These are phyloP conservation scores for Penicillium steckii DNA, from an alignment of 495 filamentous ascomycete genomes.

Conservation along the genomic window DNA sequence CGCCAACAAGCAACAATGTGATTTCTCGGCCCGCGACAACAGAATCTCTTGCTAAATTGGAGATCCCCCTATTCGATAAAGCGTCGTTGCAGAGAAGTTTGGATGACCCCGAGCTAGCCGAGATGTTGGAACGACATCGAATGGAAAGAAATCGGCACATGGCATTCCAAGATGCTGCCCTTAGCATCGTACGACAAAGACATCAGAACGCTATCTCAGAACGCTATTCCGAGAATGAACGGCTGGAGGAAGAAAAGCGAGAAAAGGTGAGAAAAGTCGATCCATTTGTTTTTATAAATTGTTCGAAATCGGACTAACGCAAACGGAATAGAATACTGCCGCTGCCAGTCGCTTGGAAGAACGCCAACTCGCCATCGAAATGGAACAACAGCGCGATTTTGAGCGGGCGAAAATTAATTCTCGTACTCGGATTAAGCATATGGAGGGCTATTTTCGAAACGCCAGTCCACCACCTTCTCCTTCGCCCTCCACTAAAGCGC, in stretches of 20 bases:
- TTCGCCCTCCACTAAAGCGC: neutral
- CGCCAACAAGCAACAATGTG: constrained; percentile 3
- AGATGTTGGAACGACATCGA: constrained; percentile 52
- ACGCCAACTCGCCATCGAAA: constrained; percentile 70
- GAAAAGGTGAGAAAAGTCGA: constrained; percentile 45
- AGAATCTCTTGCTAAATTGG: constrained; percentile 27
- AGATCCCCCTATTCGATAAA: constrained; percentile 39
- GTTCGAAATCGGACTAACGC: neutral
- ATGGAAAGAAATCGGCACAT: constrained; percentile 59
- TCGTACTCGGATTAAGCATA: constrained; percentile 68
- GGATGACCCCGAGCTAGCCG: constrained; percentile 47
- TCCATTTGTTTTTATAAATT: neutral
- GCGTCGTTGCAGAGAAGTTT: constrained; percentile 42
- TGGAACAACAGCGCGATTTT: constrained; percentile 59
- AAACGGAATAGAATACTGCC: constrained; percentile 32
- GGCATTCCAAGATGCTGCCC: constrained; percentile 42
- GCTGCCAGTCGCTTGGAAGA: constrained; percentile 66
- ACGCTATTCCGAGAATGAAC: constrained; percentile 25
- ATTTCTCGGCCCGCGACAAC: constrained; percentile 3
- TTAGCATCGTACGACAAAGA: constrained; percentile 30
- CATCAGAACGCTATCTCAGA: constrained; percentile 37
- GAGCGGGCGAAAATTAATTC: constrained; percentile 58
- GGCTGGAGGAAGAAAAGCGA: constrained; percentile 50
- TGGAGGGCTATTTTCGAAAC: constrained; percentile 75
- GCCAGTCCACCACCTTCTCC: constrained; percentile 43